phyloP scores from a whole-genome alignment of 768 basidiomycete species.

The Omphalotus guepiniiformis region DNA sequence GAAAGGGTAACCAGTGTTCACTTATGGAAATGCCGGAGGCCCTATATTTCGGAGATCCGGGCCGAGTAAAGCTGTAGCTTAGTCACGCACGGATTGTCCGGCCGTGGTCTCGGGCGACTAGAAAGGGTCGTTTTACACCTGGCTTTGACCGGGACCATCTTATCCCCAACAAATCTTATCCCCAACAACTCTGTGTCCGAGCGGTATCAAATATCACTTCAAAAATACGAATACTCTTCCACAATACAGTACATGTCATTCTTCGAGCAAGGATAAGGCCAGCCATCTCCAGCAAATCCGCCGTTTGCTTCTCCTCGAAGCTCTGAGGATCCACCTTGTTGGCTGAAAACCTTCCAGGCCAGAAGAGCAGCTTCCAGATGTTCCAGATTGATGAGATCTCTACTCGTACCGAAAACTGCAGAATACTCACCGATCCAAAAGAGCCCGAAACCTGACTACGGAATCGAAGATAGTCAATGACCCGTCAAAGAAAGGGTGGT shows the following conservation, averaged over 20 bases:
- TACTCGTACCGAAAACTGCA: neutral
- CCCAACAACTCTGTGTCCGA: no score
- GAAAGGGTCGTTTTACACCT: no score
- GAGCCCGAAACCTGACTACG: conserved; percentile 67
- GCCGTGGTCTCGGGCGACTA: no score
- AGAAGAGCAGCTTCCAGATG: conserved; percentile 32
- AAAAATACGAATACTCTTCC: conserved; percentile 60
- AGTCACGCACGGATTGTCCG: neutral
- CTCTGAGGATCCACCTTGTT: conserved; percentile 23
- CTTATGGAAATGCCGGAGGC: conserved; percentile 1
- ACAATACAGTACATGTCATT: conserved; percentile 66
- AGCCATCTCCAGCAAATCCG: conserved; percentile 20
- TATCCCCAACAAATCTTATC: no score
- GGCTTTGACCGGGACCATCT: no score
- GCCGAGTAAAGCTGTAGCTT: neutral
- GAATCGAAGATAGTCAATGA: no score
- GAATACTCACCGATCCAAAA: conserved; percentile 67
- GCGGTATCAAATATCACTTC: neutral
- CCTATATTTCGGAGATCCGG: no score
- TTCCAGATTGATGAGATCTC: neutral
- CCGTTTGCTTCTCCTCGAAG: conserved; percentile 6
- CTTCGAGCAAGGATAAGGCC: conserved; percentile 51
- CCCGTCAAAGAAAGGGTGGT: no score
- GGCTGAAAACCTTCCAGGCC: conserved; percentile 42
- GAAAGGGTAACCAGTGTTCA: conserved; percentile 12